phyloP scores from a whole-genome alignment of 2,329 filamentous ascomycete species.

The Colletotrichum eleusines region DNA sequence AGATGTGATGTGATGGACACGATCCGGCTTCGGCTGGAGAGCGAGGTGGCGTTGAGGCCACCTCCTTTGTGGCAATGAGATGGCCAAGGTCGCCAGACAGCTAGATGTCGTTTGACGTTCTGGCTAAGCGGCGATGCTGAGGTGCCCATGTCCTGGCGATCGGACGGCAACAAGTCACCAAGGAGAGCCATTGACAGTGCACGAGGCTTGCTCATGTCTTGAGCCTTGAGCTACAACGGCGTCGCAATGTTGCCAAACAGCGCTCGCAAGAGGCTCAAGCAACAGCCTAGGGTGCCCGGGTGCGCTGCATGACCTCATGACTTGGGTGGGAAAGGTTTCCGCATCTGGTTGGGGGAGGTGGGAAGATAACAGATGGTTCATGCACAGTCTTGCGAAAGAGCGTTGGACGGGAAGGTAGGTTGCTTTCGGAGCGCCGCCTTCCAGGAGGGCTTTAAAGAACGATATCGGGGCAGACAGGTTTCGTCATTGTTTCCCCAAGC shows the following conservation, averaged over 20 bases:
- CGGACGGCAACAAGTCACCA: not conserved
- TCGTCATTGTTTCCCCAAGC: constrained; percentile 32
- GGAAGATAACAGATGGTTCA: constrained; percentile 27
- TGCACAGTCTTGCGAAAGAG: constrained; percentile 11
- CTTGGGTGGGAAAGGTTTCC: not conserved
- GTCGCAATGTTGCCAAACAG: not conserved
- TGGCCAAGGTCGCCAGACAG: not conserved
- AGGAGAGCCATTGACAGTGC: not conserved
- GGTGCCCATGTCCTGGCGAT: not conserved
- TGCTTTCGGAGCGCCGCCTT: constrained; percentile 20
- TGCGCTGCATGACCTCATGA: constrained; percentile 12
- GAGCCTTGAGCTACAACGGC: not conserved
- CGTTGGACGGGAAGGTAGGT: constrained; percentile 7
- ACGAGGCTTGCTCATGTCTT: not conserved
- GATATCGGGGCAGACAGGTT: constrained; percentile 20
- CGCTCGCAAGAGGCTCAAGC: not conserved
- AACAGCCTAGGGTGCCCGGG: not conserved
- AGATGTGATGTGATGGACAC: not conserved
- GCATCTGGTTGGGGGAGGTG: not conserved
- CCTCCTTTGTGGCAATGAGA: not conserved
- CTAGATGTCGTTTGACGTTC: not conserved
- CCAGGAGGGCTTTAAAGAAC: constrained; percentile 20
- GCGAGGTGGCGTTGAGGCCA: not conserved
- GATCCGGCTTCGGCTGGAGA: not conserved
- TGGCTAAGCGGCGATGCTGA: not conserved